Evolutionary conservation across 2,329 filamentous ascomycete species (phyloP).

Genomic region (Colletotrichum eleusines): DNA sequence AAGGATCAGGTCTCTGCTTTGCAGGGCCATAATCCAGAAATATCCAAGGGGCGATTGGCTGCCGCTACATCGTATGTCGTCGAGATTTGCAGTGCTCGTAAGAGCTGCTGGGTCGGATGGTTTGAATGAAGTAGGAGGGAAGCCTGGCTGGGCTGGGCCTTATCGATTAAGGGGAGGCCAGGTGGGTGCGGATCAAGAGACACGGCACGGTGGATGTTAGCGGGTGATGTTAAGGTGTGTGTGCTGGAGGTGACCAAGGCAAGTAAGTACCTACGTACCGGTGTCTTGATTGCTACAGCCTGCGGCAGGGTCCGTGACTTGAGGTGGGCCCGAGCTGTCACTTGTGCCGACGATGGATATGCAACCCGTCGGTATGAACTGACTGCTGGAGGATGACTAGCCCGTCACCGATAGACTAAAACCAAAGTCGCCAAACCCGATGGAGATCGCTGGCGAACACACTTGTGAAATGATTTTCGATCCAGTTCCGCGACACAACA

Average conservation of each 20-base stretch:
- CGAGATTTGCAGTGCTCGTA: constrained; percentile 14
- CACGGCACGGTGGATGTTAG: background rate
- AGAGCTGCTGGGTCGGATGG: constrained; percentile 2
- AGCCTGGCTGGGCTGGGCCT: constrained; percentile 8
- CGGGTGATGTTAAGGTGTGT: background rate
- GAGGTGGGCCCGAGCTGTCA: constrained; percentile 1
- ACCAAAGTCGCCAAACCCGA: background rate
- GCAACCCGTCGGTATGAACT: background rate
- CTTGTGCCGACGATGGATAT: background rate
- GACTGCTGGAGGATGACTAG: background rate
- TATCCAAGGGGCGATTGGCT: constrained; percentile 13
- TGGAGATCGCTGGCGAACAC: background rate
- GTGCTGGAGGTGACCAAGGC: background rate
- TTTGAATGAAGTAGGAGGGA: constrained; percentile 2
- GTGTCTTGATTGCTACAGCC: background rate
- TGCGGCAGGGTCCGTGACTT: background rate
- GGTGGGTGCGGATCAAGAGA: constrained; percentile 8
- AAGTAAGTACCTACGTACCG: background rate
- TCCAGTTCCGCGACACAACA: background rate
- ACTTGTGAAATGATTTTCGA: background rate
- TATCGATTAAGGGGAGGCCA: constrained; percentile 14
- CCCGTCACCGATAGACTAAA: no score
- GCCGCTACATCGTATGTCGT: constrained; percentile 38
- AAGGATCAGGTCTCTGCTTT: constrained; percentile 78
- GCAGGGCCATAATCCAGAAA: constrained; percentile 72